These are phyloP conservation scores for Tuber microsphaerosporum DNA, from an alignment of 495 filamentous ascomycete genomes.

Conservation along the genomic window DNA sequence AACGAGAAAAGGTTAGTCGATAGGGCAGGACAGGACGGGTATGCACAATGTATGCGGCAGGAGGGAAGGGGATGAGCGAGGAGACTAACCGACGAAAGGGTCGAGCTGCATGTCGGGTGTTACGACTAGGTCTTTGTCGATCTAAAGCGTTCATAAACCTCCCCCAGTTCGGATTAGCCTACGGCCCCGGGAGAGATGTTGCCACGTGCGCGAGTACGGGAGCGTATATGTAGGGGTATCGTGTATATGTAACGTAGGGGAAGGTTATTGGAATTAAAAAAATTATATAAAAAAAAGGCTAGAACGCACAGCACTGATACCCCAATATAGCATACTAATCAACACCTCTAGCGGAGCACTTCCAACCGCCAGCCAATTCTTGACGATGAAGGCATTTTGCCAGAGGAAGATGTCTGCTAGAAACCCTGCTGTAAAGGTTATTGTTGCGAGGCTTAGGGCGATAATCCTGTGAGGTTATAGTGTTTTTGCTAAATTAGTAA, in stretches of 20 bases:
- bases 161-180: not conserved
- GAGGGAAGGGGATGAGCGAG: not conserved
- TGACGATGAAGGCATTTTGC: slow-evolving; percentile 58
- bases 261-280: slow-evolving; percentile 9
- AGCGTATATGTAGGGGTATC: not conserved
- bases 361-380: slow-evolving; percentile 66
- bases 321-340: slow-evolving; percentile 82
- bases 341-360: slow-evolving; percentile 73
- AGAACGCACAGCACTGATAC: slow-evolving; percentile 50
- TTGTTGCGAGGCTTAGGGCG: slow-evolving; percentile 60
- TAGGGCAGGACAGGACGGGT: not conserved
- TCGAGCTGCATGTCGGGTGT: slow-evolving; percentile 47
- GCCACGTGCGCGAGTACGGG: not conserved
- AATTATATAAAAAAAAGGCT: slow-evolving; percentile 12
- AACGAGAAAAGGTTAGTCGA: not conserved
- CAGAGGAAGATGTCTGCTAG: slow-evolving; percentile 68
- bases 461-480: slow-evolving; percentile 55
- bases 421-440: slow-evolving; percentile 63
- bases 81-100: slow-evolving; percentile 30
- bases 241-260: not conserved
- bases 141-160: slow-evolving; percentile 8
- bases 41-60: not conserved
- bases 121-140: slow-evolving; percentile 44
- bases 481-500: slow-evolving; percentile 25
- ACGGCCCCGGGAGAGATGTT: not conserved